Evolutionary conservation across 139 green algal genomes (phyloP).

Genomic region (Tetradesmus lagerheimii): DNA sequence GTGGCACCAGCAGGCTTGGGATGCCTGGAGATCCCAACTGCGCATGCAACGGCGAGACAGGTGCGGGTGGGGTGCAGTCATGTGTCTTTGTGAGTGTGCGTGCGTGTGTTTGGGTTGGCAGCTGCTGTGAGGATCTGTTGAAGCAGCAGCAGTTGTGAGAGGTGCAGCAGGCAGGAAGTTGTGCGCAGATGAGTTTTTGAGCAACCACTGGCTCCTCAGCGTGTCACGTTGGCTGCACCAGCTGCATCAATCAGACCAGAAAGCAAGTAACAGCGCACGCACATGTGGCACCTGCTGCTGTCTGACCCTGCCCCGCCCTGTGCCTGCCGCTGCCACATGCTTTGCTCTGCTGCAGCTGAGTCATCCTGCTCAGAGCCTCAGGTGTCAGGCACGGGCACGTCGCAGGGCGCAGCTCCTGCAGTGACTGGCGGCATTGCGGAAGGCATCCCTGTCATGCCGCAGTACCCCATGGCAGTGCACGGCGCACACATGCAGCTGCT

Average conservation of each 20-base stretch:
- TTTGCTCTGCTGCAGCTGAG: constrained; percentile 3
- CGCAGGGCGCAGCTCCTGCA: not conserved
- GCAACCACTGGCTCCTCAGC: too few species aligned
- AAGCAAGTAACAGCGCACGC: too few species aligned
- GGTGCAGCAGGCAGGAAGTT: not conserved
- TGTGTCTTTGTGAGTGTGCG: not conserved
- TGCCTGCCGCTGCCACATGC: not conserved
- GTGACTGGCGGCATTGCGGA: constrained; percentile 29
- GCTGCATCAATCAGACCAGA: not conserved
- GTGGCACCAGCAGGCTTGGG: not conserved
- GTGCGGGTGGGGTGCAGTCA: not conserved
- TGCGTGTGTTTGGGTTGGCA: not conserved
- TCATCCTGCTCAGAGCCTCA: constrained; percentile 19
- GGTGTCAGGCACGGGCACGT: not conserved
- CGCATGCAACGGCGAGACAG: constrained; percentile 17
- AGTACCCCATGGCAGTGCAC: not conserved
- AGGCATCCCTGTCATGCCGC: constrained; percentile 33
- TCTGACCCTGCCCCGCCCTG: not conserved
- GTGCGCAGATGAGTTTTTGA: too few species aligned
- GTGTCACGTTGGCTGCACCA: not conserved
- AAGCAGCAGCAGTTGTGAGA: not conserved
- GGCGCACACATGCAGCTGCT: not conserved
- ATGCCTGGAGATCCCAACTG: not conserved
- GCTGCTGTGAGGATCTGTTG: not conserved
- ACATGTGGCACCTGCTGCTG: not conserved